These are phyloP conservation scores for Candida palmyrensis DNA, from an alignment of 805 yeast genomes.

Conservation along the genomic window DNA sequence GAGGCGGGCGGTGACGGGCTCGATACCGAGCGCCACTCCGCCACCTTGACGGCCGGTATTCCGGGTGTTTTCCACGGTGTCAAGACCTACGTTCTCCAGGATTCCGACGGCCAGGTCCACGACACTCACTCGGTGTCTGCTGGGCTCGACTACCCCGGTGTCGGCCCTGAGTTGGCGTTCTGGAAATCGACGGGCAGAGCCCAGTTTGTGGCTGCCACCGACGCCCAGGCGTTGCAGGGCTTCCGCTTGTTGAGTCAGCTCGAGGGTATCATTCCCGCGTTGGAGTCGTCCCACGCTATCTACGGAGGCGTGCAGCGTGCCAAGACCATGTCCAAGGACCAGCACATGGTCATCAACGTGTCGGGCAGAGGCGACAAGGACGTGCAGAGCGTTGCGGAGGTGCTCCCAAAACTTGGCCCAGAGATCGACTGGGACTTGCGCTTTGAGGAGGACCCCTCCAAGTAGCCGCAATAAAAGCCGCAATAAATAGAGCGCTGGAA, in stretches of 20 bases:
- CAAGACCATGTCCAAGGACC: slow-evolving; percentile 68
- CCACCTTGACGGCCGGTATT: slow-evolving; percentile 89
- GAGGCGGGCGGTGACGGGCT: slow-evolving; percentile 99
- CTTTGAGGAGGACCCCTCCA: slow-evolving; percentile 55
- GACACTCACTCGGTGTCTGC: slow-evolving; percentile 99
- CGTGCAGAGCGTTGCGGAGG: slow-evolving; percentile 95
- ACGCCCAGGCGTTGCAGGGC: slow-evolving; percentile 91
- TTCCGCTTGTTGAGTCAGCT: slow-evolving; percentile 83
- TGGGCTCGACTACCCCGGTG: slow-evolving; percentile 98
- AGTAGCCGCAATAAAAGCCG: slow-evolving; percentile 16
- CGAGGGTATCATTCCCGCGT: slow-evolving; percentile 98
- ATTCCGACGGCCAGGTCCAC: slow-evolving; percentile 89
- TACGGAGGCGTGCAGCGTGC: slow-evolving; percentile 89
- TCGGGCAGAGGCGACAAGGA: slow-evolving; percentile 99
- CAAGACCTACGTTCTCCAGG: slow-evolving; percentile 87
- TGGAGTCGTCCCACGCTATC: slow-evolving; percentile 96
- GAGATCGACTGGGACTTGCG: slow-evolving; percentile 94
- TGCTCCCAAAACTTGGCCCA: slow-evolving; percentile 85
- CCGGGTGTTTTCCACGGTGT: slow-evolving; percentile 99
- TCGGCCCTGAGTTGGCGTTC: slow-evolving; percentile 94
- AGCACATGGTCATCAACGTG: slow-evolving; percentile 80
- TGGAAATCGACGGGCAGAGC: slow-evolving; percentile 97
- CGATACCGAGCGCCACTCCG: slow-evolving; percentile 85
- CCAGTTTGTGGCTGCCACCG: slow-evolving; percentile 84
- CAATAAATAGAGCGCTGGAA: too few species aligned